These are phyloP conservation scores for Fusarium sororula DNA, from an alignment of 2,329 filamentous ascomycete species.

Conservation along the genomic window DNA sequence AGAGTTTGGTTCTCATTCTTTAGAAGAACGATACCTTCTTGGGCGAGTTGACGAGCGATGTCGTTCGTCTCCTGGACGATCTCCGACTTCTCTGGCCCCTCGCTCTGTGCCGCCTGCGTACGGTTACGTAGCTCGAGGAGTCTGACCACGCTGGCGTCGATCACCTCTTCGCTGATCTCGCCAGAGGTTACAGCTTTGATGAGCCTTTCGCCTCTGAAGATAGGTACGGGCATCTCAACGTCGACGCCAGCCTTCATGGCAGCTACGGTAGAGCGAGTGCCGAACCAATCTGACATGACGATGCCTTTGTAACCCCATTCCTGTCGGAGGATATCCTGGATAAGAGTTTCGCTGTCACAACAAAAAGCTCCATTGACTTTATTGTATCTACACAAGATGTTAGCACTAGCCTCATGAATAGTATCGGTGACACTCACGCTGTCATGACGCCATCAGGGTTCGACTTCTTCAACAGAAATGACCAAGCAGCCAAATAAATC, in stretches of 20 bases:
- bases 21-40: constrained; percentile 16
- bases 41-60: constrained; percentile 10
- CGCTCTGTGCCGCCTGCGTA: neutral
- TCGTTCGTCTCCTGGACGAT: constrained; percentile 16
- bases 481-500: constrained; percentile 32
- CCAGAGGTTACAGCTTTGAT: neutral
- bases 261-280: constrained; percentile 9
- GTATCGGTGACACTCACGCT: constrained; percentile 4
- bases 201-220: constrained; percentile 21
- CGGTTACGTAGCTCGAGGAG: constrained; percentile 13
- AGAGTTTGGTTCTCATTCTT: constrained; percentile 14
- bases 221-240: constrained; percentile 27
- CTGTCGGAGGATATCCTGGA: neutral
- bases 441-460: constrained; percentile 23
- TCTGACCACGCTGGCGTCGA: neutral
- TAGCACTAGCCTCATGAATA: rapidly evolving
- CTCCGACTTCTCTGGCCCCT: constrained; percentile 10
- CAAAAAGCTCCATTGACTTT: constrained; percentile 27
- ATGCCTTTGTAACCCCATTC: constrained; percentile 26
- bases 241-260: constrained; percentile 19
- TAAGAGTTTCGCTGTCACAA: neutral
- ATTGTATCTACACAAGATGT: constrained; percentile 8
- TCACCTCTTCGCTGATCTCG: neutral
- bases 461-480: constrained; percentile 6
- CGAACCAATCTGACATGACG: constrained; percentile 35